Conservation (phyloP, 805 yeast species). For the Candida broadrunensis region DNA sequence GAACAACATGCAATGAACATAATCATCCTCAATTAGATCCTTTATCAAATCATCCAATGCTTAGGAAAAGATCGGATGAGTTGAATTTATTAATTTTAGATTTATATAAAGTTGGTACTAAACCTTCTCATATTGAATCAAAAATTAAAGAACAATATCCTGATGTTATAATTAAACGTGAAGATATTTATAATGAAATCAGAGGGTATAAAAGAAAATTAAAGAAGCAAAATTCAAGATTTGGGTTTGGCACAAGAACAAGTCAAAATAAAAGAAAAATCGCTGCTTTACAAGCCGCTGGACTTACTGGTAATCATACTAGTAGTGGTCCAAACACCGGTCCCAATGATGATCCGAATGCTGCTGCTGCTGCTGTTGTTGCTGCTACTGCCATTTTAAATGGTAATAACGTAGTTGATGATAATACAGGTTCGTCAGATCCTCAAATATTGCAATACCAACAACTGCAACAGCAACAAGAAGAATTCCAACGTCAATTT, state of each 20-base stretch:
- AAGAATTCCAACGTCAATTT: conserved; percentile 22
- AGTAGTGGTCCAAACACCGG: background rate
- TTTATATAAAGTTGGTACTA: conserved; percentile 52
- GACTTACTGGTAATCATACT: conserved; percentile 1
- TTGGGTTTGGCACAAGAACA: conserved; percentile 2
- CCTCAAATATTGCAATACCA: conserved; percentile 22
- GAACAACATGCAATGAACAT: conserved; percentile 54
- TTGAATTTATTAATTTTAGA: conserved; percentile 50
- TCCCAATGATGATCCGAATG: conserved; percentile 1
- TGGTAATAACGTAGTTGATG: conserved; percentile 17
- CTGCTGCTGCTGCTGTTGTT: conserved; percentile 11
- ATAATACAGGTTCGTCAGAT: conserved; percentile 4
- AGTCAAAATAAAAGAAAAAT: conserved; percentile 4
- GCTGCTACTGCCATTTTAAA: conserved; percentile 23
- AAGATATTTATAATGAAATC: conserved; percentile 57
- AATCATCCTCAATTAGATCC: conserved; percentile 60
- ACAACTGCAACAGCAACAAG: conserved; percentile 13
- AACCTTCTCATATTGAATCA: conserved; percentile 52
- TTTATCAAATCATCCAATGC: conserved; percentile 53
- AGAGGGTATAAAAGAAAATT: conserved; percentile 53
- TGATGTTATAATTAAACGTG: conserved; percentile 52
- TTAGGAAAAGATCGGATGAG: conserved; percentile 51
- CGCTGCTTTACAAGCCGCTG: conserved; percentile 5
- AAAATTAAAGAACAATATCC: conserved; percentile 51
- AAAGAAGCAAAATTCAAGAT: conserved; percentile 33